These are phyloP conservation scores for Aspergillus coremiiformis DNA, from an alignment of 495 filamentous ascomycete genomes.

Conservation along the genomic window DNA sequence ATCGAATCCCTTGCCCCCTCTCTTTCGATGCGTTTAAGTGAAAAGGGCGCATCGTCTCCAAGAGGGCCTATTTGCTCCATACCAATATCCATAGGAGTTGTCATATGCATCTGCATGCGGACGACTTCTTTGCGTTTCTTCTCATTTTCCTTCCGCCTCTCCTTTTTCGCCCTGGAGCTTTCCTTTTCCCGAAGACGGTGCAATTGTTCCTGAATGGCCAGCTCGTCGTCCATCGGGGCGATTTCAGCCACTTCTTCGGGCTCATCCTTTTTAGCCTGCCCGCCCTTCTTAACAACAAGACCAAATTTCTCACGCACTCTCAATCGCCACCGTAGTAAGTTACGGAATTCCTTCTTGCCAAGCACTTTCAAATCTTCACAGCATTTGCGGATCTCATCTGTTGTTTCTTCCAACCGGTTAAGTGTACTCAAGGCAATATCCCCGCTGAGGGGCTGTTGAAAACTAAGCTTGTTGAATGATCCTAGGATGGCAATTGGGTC, in stretches of 20 bases:
- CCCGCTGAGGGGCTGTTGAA: constrained; percentile 66
- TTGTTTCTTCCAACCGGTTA: constrained; percentile 87
- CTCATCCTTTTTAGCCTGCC: constrained; percentile 44
- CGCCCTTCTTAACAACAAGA: constrained; percentile 59
- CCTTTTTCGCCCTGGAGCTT: constrained; percentile 63
- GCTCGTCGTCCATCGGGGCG: constrained; percentile 86
- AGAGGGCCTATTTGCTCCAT: constrained; percentile 77
- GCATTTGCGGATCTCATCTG: constrained; percentile 74
- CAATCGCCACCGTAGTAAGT: constrained; percentile 85
- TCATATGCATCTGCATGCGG: constrained; percentile 96
- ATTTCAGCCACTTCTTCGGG: constrained; percentile 71
- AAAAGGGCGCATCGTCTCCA: constrained; percentile 77
- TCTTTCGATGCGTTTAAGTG: constrained; percentile 70
- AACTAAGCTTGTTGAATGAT: constrained; percentile 72
- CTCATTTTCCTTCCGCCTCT: constrained; percentile 77
- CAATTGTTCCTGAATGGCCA: constrained; percentile 80
- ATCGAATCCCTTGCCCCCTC: constrained; percentile 61
- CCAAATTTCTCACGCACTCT: constrained; percentile 89
- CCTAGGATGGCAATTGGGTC: constrained; percentile 97
- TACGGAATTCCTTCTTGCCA: constrained; percentile 89
- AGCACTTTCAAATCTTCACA: constrained; percentile 86
- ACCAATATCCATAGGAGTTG: constrained; percentile 88
- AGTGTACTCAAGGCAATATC: constrained; percentile 83
- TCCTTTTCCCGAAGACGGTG: constrained; percentile 74
- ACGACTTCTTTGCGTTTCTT: constrained; percentile 83